These are phyloP conservation scores for Mycosphaerelloides madeirae DNA, from an alignment of 2,329 filamentous ascomycete species.

Conservation along the genomic window DNA sequence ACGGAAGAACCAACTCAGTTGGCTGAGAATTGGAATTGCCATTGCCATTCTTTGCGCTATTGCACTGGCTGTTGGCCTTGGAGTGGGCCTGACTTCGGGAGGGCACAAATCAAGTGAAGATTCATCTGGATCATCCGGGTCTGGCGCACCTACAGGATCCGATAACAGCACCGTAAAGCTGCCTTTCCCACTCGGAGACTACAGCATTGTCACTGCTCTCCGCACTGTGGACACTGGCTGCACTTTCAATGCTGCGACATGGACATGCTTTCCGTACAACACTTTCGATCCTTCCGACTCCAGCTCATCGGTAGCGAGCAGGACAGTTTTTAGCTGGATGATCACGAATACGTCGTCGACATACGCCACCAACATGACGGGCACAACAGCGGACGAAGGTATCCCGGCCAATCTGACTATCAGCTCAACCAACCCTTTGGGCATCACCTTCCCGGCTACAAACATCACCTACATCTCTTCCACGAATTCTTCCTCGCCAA, in stretches of 20 bases:
- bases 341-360: conserved; percentile 43
- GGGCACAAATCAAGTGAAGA: conserved; percentile 14
- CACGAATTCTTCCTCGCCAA: conserved; percentile 43
- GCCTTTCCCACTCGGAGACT: conserved; percentile 60
- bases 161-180: conserved; percentile 10
- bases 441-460: conserved; percentile 52
- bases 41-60: conserved; percentile 34
- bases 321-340: conserved; percentile 58
- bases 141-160: not conserved
- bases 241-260: conserved; percentile 54
- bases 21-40: conserved; percentile 35
- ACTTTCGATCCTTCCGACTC: conserved; percentile 40
- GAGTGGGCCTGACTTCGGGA: conserved; percentile 29
- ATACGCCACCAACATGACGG: conserved; percentile 45
- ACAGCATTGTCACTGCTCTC: conserved; percentile 56
- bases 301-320: conserved; percentile 29
- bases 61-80: conserved; percentile 38
- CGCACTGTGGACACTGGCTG: conserved; percentile 52
- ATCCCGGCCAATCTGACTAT: conserved; percentile 33
- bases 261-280: conserved; percentile 58
- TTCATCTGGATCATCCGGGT: not conserved
- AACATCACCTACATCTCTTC: conserved; percentile 46
- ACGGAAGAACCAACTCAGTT: conserved; percentile 31
- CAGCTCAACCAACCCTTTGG: conserved; percentile 55
- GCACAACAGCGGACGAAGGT: conserved; percentile 52